A percentile compares a stretch with the other conserved stretches of the same genome.
Evolutionary conservation across 495 filamentous ascomycete genomes (phyloP).

Genomic region (Podospora pseudoanserina): DNA sequence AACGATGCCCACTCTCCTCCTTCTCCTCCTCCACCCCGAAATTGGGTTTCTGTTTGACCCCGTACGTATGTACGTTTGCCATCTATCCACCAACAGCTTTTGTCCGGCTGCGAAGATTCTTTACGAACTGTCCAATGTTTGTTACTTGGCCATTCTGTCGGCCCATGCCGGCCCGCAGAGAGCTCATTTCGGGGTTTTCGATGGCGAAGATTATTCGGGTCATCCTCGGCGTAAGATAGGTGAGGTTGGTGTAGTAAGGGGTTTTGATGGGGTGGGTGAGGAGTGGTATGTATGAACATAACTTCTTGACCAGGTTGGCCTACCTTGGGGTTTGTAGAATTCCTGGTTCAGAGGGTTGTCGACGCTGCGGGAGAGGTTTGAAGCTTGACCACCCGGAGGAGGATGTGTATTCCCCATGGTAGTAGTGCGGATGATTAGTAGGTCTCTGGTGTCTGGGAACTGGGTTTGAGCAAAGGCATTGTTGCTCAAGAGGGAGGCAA

Average conservation of each 20-base stretch:
- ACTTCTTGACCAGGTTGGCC: constrained; percentile 45
- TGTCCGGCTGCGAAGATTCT: constrained; percentile 42
- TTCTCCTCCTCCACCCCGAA: constrained; percentile 37
- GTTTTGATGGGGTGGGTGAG: constrained; percentile 48
- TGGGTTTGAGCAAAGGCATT: background rate
- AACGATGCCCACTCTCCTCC: constrained; percentile 43
- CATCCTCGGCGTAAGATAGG: constrained; percentile 48
- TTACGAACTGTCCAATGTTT: constrained; percentile 48
- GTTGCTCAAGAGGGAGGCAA: background rate
- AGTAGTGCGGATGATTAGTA: constrained; percentile 46
- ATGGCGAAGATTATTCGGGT: constrained; percentile 57
- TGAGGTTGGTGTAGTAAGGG: constrained; percentile 48
- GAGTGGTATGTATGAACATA: constrained; percentile 41
- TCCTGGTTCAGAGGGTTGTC: constrained; percentile 45
- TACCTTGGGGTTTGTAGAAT: constrained; percentile 48
- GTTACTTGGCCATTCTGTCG: constrained; percentile 41
- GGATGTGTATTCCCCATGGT: constrained; percentile 55
- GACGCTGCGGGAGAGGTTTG: constrained; percentile 40
- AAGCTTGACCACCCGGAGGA: constrained; percentile 47
- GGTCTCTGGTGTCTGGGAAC: constrained; percentile 1
- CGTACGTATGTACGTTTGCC: constrained; percentile 37
- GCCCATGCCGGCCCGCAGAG: constrained; percentile 44
- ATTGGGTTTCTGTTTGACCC: constrained; percentile 50
- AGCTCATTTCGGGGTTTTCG: constrained; percentile 55
- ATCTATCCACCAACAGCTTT: constrained; percentile 51